phyloP scores from a whole-genome alignment of 805 yeast genomes.

The Candida railenensis region DNA sequence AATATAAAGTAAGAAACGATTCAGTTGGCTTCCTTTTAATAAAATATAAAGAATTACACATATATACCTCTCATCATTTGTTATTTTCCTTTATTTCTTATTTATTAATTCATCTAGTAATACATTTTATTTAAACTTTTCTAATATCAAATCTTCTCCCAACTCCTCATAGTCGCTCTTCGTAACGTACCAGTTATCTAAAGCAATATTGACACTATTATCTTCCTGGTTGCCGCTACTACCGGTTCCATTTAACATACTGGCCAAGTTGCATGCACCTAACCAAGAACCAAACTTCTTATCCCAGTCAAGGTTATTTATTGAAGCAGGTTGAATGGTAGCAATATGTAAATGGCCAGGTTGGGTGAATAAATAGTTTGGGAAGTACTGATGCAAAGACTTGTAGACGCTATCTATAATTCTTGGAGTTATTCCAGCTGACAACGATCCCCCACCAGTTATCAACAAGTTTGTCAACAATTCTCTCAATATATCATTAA shows the following conservation, averaged over 20 bases:
- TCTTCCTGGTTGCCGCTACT: slow-evolving; percentile 4
- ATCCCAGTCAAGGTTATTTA: slow-evolving; percentile 43
- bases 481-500: slow-evolving; percentile 38
- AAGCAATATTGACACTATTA: slow-evolving; percentile 30
- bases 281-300: slow-evolving; percentile 64
- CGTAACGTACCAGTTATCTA: slow-evolving; percentile 54
- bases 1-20: background rate
- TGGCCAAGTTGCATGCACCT: slow-evolving; percentile 70
- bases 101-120: background rate
- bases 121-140: slow-evolving; percentile 28
- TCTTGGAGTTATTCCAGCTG: slow-evolving; percentile 56
- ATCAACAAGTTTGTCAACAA: slow-evolving; percentile 47
- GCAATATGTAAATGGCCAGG: slow-evolving; percentile 16
- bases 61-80: too few relatives aligned
- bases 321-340: slow-evolving; percentile 23
- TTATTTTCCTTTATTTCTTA: background rate
- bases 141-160: slow-evolving; percentile 46
- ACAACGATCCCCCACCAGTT: slow-evolving; percentile 59
- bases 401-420: slow-evolving; percentile 54
- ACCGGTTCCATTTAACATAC: slow-evolving; percentile 50
- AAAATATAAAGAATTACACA: too few relatives aligned
- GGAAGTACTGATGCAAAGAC: slow-evolving; percentile 43
- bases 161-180: slow-evolving; percentile 65
- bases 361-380: slow-evolving; percentile 39
- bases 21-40: background rate